Conservation (phyloP, 2,329 filamentous ascomycete genomes). For the Fusarium poae region DNA sequence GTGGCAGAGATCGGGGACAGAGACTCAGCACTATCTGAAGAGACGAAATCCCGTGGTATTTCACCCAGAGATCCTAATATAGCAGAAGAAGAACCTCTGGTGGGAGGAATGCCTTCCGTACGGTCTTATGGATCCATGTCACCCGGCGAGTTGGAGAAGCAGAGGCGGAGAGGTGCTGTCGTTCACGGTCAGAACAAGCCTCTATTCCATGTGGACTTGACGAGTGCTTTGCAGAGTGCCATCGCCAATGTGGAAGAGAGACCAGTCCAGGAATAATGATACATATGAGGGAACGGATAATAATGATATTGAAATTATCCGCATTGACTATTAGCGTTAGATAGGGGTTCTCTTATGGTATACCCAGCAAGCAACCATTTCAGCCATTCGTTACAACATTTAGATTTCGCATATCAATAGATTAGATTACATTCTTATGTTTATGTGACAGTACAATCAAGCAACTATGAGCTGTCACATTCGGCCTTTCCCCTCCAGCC, state of each 20-base stretch:
- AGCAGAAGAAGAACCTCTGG: slow-evolving; percentile 56
- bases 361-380: slow-evolving; percentile 13
- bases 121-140: slow-evolving; percentile 38
- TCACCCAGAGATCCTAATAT: slow-evolving; percentile 50
- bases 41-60: slow-evolving; percentile 62
- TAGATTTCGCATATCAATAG: not conserved
- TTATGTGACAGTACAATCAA: not conserved
- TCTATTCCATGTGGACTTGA: slow-evolving; percentile 93
- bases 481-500: too few species aligned
- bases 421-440: not conserved
- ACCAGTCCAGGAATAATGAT: slow-evolving; percentile 46
- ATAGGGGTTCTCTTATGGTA: not conserved
- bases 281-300: not conserved
- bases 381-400: not conserved
- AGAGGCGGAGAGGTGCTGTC: slow-evolving; percentile 68
- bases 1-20: slow-evolving; percentile 86
- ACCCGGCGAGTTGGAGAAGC: slow-evolving; percentile 51
- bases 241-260: slow-evolving; percentile 80
- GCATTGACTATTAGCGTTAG: not conserved
- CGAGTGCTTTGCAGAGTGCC: slow-evolving; percentile 87
- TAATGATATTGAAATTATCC: not conserved
- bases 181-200: slow-evolving; percentile 90
- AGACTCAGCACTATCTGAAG: slow-evolving; percentile 75
- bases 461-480: not conserved
- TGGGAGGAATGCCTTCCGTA: slow-evolving; percentile 17